phyloP scores from a whole-genome alignment of 1,284 basidiomycete species.

The Agaricales sp. region DNA sequence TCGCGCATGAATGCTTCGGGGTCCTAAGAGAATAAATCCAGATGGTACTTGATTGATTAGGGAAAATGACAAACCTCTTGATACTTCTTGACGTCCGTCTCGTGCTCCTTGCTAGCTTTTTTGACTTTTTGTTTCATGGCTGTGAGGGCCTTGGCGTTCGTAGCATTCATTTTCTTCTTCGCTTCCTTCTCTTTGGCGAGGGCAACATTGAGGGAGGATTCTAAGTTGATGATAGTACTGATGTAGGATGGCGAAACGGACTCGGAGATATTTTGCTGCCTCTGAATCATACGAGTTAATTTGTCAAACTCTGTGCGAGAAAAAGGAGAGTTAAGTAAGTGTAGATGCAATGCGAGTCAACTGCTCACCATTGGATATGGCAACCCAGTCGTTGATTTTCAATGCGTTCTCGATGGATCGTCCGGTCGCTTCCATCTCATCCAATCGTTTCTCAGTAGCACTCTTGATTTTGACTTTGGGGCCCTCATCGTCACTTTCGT shows the following conservation, averaged over 20 bases:
- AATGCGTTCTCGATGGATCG: conserved; percentile 91
- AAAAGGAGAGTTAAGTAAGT: conserved; percentile 8
- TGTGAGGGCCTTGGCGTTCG: conserved; percentile 89
- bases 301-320: conserved; percentile 86
- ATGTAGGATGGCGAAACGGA: conserved; percentile 86
- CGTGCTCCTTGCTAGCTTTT: conserved; percentile 87
- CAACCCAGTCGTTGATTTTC: conserved; percentile 96
- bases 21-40: conserved; percentile 41
- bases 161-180: conserved; percentile 91
- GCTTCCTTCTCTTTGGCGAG: conserved; percentile 80
- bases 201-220: conserved; percentile 66
- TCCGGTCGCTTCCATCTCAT: conserved; percentile 84
- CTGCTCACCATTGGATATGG: conserved; percentile 73
- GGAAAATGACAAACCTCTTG: conserved; percentile 22
- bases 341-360: conserved; percentile 2
- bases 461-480: conserved; percentile 62
- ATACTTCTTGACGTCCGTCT: conserved; percentile 72
- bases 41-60: not conserved
- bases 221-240: conserved; percentile 68
- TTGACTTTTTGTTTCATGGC: conserved; percentile 97
- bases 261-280: conserved; percentile 81
- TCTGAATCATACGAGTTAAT: conserved; percentile 81
- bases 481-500: conserved; percentile 63
- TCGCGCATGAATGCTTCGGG: conserved; percentile 83
- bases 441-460: conserved; percentile 79